Base-by-base conservation (phyloP, 805 yeast genomes). In the Metschnikowia lochheadii region DNA sequence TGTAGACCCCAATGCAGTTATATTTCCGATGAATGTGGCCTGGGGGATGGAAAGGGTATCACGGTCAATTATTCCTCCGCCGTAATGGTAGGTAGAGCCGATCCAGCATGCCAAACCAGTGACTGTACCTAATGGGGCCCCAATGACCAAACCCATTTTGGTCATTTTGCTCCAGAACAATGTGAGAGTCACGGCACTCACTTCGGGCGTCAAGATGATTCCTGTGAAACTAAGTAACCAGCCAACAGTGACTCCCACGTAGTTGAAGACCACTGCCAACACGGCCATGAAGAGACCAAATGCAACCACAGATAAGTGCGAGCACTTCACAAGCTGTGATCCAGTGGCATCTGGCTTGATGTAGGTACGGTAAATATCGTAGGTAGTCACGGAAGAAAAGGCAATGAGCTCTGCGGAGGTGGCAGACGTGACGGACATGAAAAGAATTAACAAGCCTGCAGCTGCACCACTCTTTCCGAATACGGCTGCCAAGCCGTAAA, bases 361-460 rank as follows among this genome's bases (percentile, higher is more conserved):
- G 52, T 74, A 75, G 6, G 64, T 61, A 57, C 71, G 65, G 58
- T 69, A 74, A 33, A 75, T 56, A 53, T 74, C 78, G 55, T 70
- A 73, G 1, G 77, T 68, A 3, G 61, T 44, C 11, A 73, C 65
- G 1, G 76, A 67, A 0, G 76, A 68, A 49, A 72, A 65, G 3
- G 76, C 77, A 53, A 73, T 70, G 45, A 72, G 56, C 49, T 73
- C 77, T 4, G 77, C 75, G 15, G 74, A 67, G 36, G 69, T 60
- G 2, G 78, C 76, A 14, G 76, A 69, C 3, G 78, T 74, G 18
- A 68, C 76, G 29, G 77, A 64, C 75, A 73, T 67, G 57, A 71
- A 75, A 7, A 74, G 48, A 64, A 71, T 72, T 18, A 72, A 49
- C 33, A 74, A 60, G 1, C 68, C 73, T 10, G 73, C 73, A 23